Evolutionary conservation across 768 basidiomycete genomes (phyloP).

Genomic region (Multifurca ochricompacta): DNA sequence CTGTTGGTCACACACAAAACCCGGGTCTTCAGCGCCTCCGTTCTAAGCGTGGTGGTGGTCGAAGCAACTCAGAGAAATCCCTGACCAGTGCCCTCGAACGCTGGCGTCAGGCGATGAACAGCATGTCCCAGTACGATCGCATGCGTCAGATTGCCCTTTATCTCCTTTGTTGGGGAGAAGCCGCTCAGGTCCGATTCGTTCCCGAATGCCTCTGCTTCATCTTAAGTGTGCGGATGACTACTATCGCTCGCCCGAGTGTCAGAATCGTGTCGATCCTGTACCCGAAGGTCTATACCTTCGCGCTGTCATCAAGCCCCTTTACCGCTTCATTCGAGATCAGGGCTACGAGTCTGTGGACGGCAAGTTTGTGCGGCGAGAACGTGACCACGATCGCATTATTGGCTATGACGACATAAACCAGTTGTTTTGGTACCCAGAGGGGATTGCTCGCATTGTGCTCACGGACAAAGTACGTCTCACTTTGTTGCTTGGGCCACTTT

Average conservation of each 20-base stretch:
- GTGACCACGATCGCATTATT: slow-evolving; percentile 89
- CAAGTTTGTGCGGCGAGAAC: slow-evolving; percentile 88
- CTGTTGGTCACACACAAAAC: slow-evolving; percentile 86
- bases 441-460: slow-evolving; percentile 85
- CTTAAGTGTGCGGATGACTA: slow-evolving; percentile 99
- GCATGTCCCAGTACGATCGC: slow-evolving; percentile 97
- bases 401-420: slow-evolving; percentile 99
- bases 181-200: slow-evolving; percentile 92
- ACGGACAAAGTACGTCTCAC: slow-evolving; percentile 64
- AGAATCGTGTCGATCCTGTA: slow-evolving; percentile 83
- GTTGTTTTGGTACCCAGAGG: slow-evolving; percentile 99
- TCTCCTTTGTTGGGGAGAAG: slow-evolving; percentile 96
- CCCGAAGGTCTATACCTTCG: slow-evolving; percentile 94
- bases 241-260: slow-evolving; percentile 97
- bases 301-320: slow-evolving; percentile 86
- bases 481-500: background rate
- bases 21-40: slow-evolving; percentile 81
- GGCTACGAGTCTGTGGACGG: slow-evolving; percentile 96
- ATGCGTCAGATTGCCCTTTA: slow-evolving; percentile 94
- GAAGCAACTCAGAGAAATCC: slow-evolving; percentile 49
- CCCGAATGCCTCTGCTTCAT: slow-evolving; percentile 98
- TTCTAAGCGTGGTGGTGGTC: slow-evolving; percentile 49
- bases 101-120: slow-evolving; percentile 97
- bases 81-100: slow-evolving; percentile 81
- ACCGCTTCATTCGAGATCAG: slow-evolving; percentile 95